Percentiles rank a stretch among this genome's conserved stretches.
Conservation (phyloP, 2,329 filamentous ascomycete genomes). For the Phialophora expanda region DNA sequence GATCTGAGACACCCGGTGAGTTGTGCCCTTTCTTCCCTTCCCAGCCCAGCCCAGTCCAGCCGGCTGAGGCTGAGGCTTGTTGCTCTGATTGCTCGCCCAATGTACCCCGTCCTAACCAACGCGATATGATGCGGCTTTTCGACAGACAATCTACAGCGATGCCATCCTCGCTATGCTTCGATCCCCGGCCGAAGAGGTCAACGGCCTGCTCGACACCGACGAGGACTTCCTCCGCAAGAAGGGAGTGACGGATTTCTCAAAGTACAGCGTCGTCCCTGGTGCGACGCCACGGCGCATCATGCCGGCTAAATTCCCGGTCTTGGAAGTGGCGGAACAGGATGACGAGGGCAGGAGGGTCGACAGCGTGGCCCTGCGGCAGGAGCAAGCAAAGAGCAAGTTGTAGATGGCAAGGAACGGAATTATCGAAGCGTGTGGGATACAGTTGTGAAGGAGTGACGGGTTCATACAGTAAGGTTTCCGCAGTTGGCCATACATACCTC, state of each 20-base stretch:
- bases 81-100: not conserved
- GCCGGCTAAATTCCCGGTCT: conserved; percentile 70
- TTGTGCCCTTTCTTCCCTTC: not conserved
- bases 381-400: conserved; percentile 42
- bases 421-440: not conserved
- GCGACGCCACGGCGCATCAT: conserved; percentile 74
- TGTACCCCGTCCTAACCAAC: not conserved
- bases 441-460: not conserved
- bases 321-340: conserved; percentile 76
- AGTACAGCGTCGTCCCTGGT: conserved; percentile 72
- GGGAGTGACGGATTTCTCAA: conserved; percentile 71
- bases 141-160: conserved; percentile 73
- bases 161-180: conserved; percentile 74
- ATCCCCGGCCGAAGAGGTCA: conserved; percentile 66
- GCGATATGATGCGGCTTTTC: not conserved
- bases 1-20: conserved; percentile 68
- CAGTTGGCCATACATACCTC: no score
- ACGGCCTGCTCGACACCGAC: conserved; percentile 74
- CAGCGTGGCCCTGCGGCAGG: conserved; percentile 56
- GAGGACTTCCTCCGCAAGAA: conserved; percentile 77
- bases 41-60: no score
- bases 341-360: conserved; percentile 77
- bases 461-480: not conserved
- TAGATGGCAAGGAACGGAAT: conserved; percentile 36
- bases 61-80: no score